These are phyloP conservation scores for Conticribra guillardii DNA, from an alignment of 108 stramenopile species.

Conservation along the genomic window DNA sequence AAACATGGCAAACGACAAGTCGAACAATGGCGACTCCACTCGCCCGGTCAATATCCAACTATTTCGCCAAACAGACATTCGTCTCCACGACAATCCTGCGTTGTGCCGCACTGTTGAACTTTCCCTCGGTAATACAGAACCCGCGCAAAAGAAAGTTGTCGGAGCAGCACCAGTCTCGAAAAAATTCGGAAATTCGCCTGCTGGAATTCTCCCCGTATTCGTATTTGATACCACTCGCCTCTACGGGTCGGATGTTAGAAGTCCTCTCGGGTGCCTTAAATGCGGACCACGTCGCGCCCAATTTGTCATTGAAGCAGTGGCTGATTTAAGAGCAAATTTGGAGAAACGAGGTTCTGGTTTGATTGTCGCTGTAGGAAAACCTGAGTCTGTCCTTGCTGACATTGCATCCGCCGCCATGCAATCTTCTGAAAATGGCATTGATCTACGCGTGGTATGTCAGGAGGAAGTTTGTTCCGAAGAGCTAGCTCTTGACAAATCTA, in stretches of 20 bases:
- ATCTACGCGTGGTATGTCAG: slow-evolving; percentile 56
- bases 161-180: slow-evolving; percentile 16
- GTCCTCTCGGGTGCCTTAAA: slow-evolving; percentile 61
- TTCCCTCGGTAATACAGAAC: slow-evolving; percentile 11
- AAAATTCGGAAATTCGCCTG: not conserved
- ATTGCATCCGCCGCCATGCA: slow-evolving; percentile 21
- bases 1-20: no score
- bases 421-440: not conserved
- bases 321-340: slow-evolving; percentile 65
- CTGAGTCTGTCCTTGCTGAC: slow-evolving; percentile 63
- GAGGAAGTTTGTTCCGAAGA: slow-evolving; percentile 86
- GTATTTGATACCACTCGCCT: slow-evolving; percentile 76
- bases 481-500: slow-evolving; percentile 59
- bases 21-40: no score
- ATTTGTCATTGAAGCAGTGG: slow-evolving; percentile 78
- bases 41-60: slow-evolving; percentile 69
- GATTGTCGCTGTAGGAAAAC: slow-evolving; percentile 66
- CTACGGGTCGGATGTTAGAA: slow-evolving; percentile 59
- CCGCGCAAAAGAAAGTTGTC: slow-evolving; percentile 5
- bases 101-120: slow-evolving; percentile 49
- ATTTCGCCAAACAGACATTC: slow-evolving; percentile 79
- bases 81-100: slow-evolving; percentile 86
- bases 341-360: slow-evolving; percentile 63
- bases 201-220: slow-evolving; percentile 72
- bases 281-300: slow-evolving; percentile 76